phyloP scores from a whole-genome alignment of 1,284 basidiomycete genomes.

The Sparassis latifolia region DNA sequence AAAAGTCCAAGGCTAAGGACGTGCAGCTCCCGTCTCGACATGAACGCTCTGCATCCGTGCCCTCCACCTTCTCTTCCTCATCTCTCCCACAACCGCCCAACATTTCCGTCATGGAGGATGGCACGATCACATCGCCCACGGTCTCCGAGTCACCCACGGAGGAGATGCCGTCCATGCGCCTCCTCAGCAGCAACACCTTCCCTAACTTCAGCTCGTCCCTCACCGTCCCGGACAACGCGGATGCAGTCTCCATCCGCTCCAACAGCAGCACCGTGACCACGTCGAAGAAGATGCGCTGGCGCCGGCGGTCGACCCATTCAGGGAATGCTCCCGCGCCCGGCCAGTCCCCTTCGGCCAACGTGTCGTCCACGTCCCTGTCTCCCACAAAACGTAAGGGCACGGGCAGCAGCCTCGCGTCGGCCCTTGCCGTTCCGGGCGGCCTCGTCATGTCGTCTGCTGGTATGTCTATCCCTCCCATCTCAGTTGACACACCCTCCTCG shows the following conservation, averaged over 20 bases:
- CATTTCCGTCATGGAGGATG: constrained; percentile 16
- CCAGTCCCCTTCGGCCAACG: constrained; percentile 19
- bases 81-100: constrained; percentile 4
- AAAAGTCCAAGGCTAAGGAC: background rate
- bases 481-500: constrained; percentile 19
- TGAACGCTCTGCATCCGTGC: constrained; percentile 21
- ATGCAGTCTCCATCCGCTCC: constrained; percentile 34
- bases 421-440: constrained; percentile 54
- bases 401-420: constrained; percentile 46
- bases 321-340: constrained; percentile 5
- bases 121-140: constrained; percentile 6
- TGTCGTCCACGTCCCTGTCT: constrained; percentile 13
- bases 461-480: constrained; percentile 37
- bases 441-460: constrained; percentile 58
- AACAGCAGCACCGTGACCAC: constrained; percentile 29
- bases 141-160: constrained; percentile 2
- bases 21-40: constrained; percentile 8
- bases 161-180: constrained; percentile 20
- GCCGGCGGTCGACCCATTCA: constrained; percentile 16
- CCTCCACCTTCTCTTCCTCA: constrained; percentile 13
- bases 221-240: constrained; percentile 29
- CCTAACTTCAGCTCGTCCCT: constrained; percentile 18
- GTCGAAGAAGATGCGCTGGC: constrained; percentile 26
- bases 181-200: constrained; percentile 19
- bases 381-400: constrained; percentile 24